phyloP scores from a whole-genome alignment of 805 yeast species.

The Barnettozyma californica region DNA sequence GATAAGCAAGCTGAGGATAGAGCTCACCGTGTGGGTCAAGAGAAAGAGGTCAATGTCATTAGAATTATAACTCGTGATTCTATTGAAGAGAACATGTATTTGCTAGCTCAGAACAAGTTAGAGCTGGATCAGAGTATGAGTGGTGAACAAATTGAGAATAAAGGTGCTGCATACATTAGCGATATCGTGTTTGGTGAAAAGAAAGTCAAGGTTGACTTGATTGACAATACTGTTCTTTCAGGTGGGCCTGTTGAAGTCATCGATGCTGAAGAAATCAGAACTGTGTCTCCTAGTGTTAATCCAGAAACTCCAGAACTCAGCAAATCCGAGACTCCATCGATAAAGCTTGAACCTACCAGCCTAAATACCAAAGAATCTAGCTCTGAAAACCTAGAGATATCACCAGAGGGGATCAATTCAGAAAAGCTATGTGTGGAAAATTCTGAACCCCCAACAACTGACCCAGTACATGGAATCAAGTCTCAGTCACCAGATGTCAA shows the following conservation, averaged over 20 bases:
- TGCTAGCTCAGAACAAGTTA: slow-evolving; percentile 83
- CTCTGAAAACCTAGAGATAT: not conserved
- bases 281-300: not conserved
- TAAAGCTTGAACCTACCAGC: not conserved
- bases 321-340: not conserved
- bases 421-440: not conserved
- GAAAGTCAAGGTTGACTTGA: slow-evolving; percentile 29
- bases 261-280: not conserved
- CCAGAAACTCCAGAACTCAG: not conserved
- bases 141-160: slow-evolving; percentile 26
- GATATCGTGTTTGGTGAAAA: slow-evolving; percentile 35
- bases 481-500: not conserved
- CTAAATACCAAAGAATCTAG: not conserved
- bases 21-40: slow-evolving; percentile 96
- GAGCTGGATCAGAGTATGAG: slow-evolving; percentile 58
- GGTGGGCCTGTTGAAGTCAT: not conserved
- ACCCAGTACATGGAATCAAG: not conserved
- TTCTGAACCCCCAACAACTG: not conserved
- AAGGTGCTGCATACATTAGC: slow-evolving; percentile 29
- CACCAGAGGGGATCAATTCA: not conserved
- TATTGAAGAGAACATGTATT: slow-evolving; percentile 84
- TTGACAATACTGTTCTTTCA: slow-evolving; percentile 1
- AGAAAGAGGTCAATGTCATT: slow-evolving; percentile 72
- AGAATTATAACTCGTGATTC: slow-evolving; percentile 69
- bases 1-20: slow-evolving; percentile 98